Base-by-base conservation (phyloP, 2,329 filamentous ascomycete genomes). In the Aspergillus eucalypticola region DNA sequence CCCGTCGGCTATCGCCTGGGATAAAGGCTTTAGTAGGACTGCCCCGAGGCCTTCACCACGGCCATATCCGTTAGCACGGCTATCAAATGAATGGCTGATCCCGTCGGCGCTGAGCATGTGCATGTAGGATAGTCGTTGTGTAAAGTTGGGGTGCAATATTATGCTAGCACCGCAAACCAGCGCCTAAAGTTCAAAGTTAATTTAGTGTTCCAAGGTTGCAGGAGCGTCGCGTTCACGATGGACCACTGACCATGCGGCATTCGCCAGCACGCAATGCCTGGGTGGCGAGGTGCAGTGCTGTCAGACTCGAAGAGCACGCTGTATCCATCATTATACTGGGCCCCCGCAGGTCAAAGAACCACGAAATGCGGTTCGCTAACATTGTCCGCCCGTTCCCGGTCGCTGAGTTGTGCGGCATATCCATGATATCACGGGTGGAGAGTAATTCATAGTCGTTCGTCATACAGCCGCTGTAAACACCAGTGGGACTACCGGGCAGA, bases 21-120 rank as follows among this genome's bases (percentile, higher is more conserved):
- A 69, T 1, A 84, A 66, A 3, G 73, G 69, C 66, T 84, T 85
- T 17, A 85, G 60, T 8, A 83, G 69, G 2, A 84, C 69, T 35
- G 78, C 70, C 0, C 73, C 81, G 11, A 76, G 71, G 3, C 76
- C 82, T 57, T 85, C 83, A 3, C 75, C 81, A 19, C 83, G 77
- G 44, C 79, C 82, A 62, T 84, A 85, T 3, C 83, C 82, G 67
- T 83, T 80, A 0, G 81, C 83, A 10, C 69, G 62, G n/a, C 74
- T 71, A 52, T 82, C 79, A 56, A 81, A 83, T 3, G 79, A 73
- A 42, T 80, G 80, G 54, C 82, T 84, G 15, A 74, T 69, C 0
- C 82, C 81, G 8, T 77, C 79, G 0, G 73, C 69, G 27, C 74
- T 78, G 4, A 83, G 68, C 61, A 83, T 67, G 13, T 65, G 60